Evolutionary conservation across 2,329 filamentous ascomycete species (phyloP), one percentile per base, ranked within the genome.

Genomic region (Stachybotrys elegans): DNA sequence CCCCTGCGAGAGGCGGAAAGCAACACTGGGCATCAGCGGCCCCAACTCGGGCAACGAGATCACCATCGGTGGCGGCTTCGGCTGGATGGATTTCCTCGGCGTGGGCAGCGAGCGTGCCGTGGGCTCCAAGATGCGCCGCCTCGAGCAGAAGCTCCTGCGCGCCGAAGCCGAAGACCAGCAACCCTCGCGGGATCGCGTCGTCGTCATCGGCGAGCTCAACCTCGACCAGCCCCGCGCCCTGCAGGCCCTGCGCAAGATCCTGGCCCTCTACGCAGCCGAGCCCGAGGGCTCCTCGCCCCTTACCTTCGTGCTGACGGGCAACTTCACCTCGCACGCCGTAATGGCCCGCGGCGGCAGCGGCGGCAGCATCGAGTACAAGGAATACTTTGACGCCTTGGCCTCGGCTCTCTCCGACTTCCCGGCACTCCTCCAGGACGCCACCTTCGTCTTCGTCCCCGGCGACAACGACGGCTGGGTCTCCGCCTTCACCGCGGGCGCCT

Each of bases 401-500:
- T 82, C 84, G 3, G 77, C 88, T 1, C 75, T 98, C 6, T 76
- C 87, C 7, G 90, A 97, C 53, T 97, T 89, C 58, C 88, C 89
- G 4, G 75, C 78, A 1, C 76, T 98, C 13, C 76, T 97, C 35
- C 84, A 85, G 45, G 78, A 79, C 21, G 84, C 87, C 5, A 92
- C 87, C 0, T 95, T 97, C 61, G 73, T 95, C 23, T 95, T 98
- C 59, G 86, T 97, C 0, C 93, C 93, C 0, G 93, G 93, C 22
- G 92, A 97, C 66, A 95, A 96, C 61, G 93, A 98, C 62, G 91
- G 88, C n/a, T 98, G 93, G 93, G 81, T 85, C 5, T 95, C 89
- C 1, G 79, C 90, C 3, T 95, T 95, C 61, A 81, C 81, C 1
- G 84, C 83, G 2, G 88, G 88, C 4, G 84, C 86, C 1, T 81